These are phyloP conservation scores for Neurospora sp. DNA, from an alignment of 2,329 filamentous ascomycete genomes.

Conservation along the genomic window DNA sequence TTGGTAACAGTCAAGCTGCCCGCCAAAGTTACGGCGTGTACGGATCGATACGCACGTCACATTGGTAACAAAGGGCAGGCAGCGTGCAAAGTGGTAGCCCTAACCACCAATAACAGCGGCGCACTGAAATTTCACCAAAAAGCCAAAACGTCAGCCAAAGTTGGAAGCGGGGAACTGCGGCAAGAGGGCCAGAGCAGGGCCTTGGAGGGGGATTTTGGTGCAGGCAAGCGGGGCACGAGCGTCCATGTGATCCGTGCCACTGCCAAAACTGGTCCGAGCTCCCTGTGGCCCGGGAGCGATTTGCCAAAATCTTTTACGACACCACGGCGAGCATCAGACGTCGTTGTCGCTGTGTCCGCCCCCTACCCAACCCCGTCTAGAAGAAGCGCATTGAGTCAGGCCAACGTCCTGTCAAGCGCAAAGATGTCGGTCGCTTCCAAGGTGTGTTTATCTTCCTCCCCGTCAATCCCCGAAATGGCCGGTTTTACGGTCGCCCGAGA, in stretches of 20 bases:
- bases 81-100: background rate
- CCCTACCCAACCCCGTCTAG: background rate
- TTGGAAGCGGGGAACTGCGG: background rate
- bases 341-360: background rate
- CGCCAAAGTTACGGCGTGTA: background rate
- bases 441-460: constrained; percentile 31
- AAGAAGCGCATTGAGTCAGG: constrained; percentile 25
- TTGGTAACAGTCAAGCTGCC: background rate
- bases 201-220: background rate
- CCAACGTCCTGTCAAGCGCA: constrained; percentile 41
- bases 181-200: background rate
- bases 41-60: background rate
- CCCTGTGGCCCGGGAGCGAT: background rate
- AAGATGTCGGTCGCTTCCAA: constrained; percentile 55
- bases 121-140: background rate
- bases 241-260: background rate
- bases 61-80: background rate
- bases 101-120: background rate
- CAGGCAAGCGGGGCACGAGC: background rate
- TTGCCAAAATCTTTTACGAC: background rate
- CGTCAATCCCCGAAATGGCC: background rate
- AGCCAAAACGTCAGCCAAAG: background rate
- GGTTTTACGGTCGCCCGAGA: background rate
- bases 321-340: background rate
- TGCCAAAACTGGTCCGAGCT: background rate